phyloP scores from a whole-genome alignment of 1,284 basidiomycete genomes.

The Ustilago trichophora region DNA sequence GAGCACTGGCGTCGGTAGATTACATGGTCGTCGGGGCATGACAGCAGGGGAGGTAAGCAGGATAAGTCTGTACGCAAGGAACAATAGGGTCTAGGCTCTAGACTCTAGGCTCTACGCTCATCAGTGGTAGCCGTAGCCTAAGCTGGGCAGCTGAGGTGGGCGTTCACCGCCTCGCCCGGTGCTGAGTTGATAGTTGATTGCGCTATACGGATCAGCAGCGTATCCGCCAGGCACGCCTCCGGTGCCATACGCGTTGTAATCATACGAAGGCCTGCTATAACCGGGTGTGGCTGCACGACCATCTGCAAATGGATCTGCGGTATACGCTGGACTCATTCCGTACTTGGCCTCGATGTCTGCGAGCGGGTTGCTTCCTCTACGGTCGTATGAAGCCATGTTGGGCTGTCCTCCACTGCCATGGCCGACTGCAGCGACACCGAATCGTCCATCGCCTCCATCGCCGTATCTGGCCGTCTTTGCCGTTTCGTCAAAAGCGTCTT shows the following conservation, averaged over 20 bases:
- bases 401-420: background rate
- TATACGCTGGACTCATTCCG: slow-evolving; percentile 34
- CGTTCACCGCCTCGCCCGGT: slow-evolving; percentile 8
- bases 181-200: slow-evolving; percentile 43
- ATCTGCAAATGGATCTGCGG: slow-evolving; percentile 35
- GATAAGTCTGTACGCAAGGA: too few relatives aligned
- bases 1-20: background rate
- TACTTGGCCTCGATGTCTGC: slow-evolving; percentile 54
- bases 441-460: slow-evolving; percentile 35
- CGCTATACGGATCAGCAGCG: slow-evolving; percentile 41
- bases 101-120: too few relatives aligned
- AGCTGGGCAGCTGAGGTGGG: slow-evolving; percentile 45
- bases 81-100: too few relatives aligned
- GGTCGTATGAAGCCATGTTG: slow-evolving; percentile 33
- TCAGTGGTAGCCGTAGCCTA: slow-evolving; percentile 35
- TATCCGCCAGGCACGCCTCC: slow-evolving; percentile 18
- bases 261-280: slow-evolving; percentile 40
- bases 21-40: background rate
- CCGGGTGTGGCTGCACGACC: slow-evolving; percentile 15
- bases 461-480: slow-evolving; percentile 36
- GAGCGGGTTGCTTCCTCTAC: slow-evolving; percentile 37
- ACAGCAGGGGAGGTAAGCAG: too few relatives aligned
- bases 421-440: slow-evolving; percentile 6
- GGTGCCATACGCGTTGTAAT: slow-evolving; percentile 36
- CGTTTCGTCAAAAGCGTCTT: slow-evolving; percentile 32